Base-by-base conservation (phyloP, 2,329 filamentous ascomycete species). In the Sporothrix sp. region DNA sequence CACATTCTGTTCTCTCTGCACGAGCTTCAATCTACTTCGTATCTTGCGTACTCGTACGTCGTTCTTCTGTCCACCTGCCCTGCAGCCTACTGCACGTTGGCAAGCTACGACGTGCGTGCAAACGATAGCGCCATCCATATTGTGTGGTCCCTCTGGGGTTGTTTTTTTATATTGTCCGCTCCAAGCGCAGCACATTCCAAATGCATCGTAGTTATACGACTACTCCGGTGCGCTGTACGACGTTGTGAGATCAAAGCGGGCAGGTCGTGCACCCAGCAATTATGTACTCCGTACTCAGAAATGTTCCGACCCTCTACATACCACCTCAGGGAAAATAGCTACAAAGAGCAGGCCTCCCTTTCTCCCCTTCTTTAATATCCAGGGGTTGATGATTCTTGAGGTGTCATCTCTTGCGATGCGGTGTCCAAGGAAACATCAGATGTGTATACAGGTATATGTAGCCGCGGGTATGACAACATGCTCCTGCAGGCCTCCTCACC, bases 71-170 rank as follows among this genome's bases (percentile, higher is more conserved):
- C 50, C 32, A 52, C 37, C 23, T 47, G 46, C 36, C 11, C 18
- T 48, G 50, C 37, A 25, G 37, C 25, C 50, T 42, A 46, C 44
- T 52, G 50, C 50, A 52, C 43, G 44, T 48, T 48, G 49, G 45
- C 49, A 46, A 46, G 42, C 42, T 36, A 32, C 46, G 23, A 14
- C 27, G 35, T 45, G 30, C 30, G n/a, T n/a, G n/a, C n/a, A n/a
- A n/a, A n/a, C n/a, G 23, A 37, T 40, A 36, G 44, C 16, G 44
- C 23, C 32, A 9, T 36, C 23, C 43, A 27, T n/a, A 14, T 27
- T 43, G 28, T 20, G 33, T 45, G 14, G 40, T 23, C 18, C 18
- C 30, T 9, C 7, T 14, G 16, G 23, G 16, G 27, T 44, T 50
- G 5, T 6, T 20, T n/a, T 42, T 28, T 23, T 23, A 27, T 33